Percentiles rank a stretch among this genome's conserved stretches.
These are phyloP conservation scores for Phytophthora vignae DNA, from an alignment of 352 stramenopile species.

Conservation along the genomic window DNA sequence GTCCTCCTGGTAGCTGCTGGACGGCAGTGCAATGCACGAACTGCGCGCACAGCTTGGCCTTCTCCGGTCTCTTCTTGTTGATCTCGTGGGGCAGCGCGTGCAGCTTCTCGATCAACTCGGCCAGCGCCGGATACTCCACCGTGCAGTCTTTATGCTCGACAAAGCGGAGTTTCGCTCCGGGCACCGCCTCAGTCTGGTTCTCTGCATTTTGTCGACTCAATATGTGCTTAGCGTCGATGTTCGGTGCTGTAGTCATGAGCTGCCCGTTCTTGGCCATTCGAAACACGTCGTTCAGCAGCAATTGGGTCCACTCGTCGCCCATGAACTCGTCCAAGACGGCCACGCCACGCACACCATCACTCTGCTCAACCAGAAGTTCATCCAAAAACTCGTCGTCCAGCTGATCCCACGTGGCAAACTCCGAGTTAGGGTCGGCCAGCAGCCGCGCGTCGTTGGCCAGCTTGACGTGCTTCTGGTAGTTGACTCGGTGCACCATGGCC, in stretches of 20 bases:
- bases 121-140: constrained; percentile 68
- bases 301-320: constrained; percentile 75
- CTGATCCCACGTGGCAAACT: constrained; percentile 74
- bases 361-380: constrained; percentile 29
- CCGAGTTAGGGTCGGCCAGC: constrained; percentile 62
- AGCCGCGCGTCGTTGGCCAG: constrained; percentile 71
- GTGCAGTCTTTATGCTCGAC: constrained; percentile 65
- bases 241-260: constrained; percentile 46
- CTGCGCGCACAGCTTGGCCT: constrained; percentile 64
- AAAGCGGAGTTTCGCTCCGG: constrained; percentile 61
- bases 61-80: constrained; percentile 66
- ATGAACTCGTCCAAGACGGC: constrained; percentile 81
- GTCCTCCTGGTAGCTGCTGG: constrained; percentile 49
- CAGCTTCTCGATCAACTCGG: constrained; percentile 79
- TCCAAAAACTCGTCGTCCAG: constrained; percentile 62
- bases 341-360: constrained; percentile 30
- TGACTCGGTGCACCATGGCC: constrained; percentile 86
- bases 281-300: constrained; percentile 72
- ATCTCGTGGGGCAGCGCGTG: constrained; percentile 85
- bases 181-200: constrained; percentile 9
- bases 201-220: constrained; percentile 17
- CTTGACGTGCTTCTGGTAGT: constrained; percentile 81
- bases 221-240: constrained; percentile 33
- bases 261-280: constrained; percentile 67
- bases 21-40: constrained; percentile 73